Conservation (phyloP, 1,139 yeast species). For the Geotrichum bryndzae region DNA sequence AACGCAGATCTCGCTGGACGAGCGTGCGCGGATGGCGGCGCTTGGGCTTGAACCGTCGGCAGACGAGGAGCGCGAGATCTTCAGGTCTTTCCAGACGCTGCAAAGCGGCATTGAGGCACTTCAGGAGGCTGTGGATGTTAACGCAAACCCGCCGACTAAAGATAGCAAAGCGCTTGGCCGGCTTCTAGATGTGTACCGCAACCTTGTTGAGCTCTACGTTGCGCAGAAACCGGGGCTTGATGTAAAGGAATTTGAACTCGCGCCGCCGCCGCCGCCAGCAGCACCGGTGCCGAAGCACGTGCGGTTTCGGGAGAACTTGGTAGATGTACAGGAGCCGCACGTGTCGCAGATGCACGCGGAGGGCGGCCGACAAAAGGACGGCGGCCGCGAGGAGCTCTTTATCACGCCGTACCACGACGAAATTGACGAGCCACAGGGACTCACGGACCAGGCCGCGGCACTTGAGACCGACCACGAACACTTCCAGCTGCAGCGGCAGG, state of each 20-base stretch:
- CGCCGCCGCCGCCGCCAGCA: background rate
- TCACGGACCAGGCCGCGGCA: constrained; percentile 20
- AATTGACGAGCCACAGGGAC: constrained; percentile 29
- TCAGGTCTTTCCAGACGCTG: constrained; percentile 40
- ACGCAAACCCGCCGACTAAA: constrained; percentile 1
- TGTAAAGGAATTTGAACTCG: background rate
- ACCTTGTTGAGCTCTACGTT: constrained; percentile 7
- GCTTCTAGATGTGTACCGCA: constrained; percentile 7
- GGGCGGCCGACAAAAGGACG: constrained; percentile 23
- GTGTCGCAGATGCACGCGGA: constrained; percentile 27
- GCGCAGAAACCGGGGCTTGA: background rate
- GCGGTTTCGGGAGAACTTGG: constrained; percentile 46
- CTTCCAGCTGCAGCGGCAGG: constrained; percentile 65
- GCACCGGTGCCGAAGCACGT: constrained; percentile 41
- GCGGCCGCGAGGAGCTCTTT: constrained; percentile 24
- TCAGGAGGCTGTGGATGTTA: constrained; percentile 25
- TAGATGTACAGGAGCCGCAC: constrained; percentile 25
- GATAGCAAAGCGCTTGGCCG: constrained; percentile 3
- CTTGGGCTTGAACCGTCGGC: constrained; percentile 48
- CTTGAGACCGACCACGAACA: constrained; percentile 30
- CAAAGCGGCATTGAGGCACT: constrained; percentile 32
- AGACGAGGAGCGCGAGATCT: constrained; percentile 50
- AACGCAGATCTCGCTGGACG: constrained; percentile 44
- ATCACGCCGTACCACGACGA: constrained; percentile 45
- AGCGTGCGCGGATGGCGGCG: constrained; percentile 43